Percentiles rank a stretch among this genome's conserved stretches.
phyloP scores from a whole-genome alignment of 139 green algal species.

The Picochlorum sp. region DNA sequence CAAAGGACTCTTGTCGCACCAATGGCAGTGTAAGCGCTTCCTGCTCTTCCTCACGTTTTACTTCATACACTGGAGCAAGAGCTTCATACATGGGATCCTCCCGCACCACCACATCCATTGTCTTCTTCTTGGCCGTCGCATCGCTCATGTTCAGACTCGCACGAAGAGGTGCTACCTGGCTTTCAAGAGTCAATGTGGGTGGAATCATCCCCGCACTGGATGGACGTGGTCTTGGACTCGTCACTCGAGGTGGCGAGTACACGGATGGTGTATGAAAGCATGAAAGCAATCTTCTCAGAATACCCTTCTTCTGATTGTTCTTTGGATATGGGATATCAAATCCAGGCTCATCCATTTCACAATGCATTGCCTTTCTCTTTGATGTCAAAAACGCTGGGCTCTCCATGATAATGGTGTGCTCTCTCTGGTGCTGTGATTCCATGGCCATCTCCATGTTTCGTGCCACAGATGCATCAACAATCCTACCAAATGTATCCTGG shows the following conservation, averaged over 20 bases:
- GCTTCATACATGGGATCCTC: not conserved
- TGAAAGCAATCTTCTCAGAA: not conserved
- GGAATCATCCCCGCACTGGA: not conserved
- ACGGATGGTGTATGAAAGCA: conserved; percentile 17
- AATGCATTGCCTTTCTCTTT: conserved; percentile 12
- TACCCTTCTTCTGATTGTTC: not conserved
- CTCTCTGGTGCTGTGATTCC: not conserved
- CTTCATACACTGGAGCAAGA: not conserved
- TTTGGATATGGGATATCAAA: conserved; percentile 1
- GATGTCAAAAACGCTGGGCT: conserved; percentile 19
- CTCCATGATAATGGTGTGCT: not conserved
- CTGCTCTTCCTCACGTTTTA: not conserved
- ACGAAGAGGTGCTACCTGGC: conserved; percentile 15
- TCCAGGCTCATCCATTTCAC: conserved; percentile 24
- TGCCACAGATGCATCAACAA: conserved; percentile 2
- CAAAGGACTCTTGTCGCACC: not conserved
- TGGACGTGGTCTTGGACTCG: not conserved
- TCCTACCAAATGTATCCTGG: conserved; percentile 5
- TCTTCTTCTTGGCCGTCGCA: not conserved
- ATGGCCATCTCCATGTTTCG: not conserved
- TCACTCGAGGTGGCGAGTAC: not conserved
- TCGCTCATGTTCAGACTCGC: conserved; percentile 9
- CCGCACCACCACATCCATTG: not conserved
- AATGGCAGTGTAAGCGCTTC: not conserved
- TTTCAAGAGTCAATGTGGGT: not conserved